Conservation (phyloP, 2,329 filamentous ascomycete genomes). For the Exophiala calicioides region DNA sequence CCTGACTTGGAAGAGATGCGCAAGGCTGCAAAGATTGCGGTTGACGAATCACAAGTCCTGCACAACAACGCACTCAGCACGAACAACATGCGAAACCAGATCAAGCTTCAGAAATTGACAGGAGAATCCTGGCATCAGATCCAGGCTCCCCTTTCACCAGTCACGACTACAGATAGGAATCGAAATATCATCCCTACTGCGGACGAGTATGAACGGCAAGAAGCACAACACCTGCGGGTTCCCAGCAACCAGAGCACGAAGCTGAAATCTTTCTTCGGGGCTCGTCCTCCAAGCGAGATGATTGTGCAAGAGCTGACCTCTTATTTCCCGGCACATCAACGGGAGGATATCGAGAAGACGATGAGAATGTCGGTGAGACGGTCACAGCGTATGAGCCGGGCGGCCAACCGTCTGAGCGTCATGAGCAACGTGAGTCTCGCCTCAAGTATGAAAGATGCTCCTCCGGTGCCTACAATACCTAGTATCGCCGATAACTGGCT, state of each 20-base stretch:
- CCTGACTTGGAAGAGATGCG: slow-evolving; percentile 84
- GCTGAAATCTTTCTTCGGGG: slow-evolving; percentile 73
- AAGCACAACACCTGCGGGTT: slow-evolving; percentile 28
- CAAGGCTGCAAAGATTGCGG: slow-evolving; percentile 82
- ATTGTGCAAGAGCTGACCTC: slow-evolving; percentile 95
- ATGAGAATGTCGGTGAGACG: slow-evolving; percentile 89
- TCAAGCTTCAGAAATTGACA: slow-evolving; percentile 85
- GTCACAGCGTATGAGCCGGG: slow-evolving; percentile 86
- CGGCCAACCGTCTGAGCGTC: slow-evolving; percentile 89
- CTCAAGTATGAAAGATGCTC: slow-evolving; percentile 88
- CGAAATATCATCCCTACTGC: slow-evolving; percentile 39
- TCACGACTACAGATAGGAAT: slow-evolving; percentile 42
- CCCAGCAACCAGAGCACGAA: slow-evolving; percentile 38
- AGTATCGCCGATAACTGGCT: slow-evolving; percentile 79
- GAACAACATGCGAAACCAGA: slow-evolving; percentile 73
- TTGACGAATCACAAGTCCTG: slow-evolving; percentile 78
- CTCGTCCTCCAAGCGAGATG: slow-evolving; percentile 91
- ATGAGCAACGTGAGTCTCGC: slow-evolving; percentile 92
- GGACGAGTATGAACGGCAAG: slow-evolving; percentile 51
- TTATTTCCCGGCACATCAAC: slow-evolving; percentile 94
- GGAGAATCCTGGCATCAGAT: slow-evolving; percentile 85
- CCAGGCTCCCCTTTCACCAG: slow-evolving; percentile 82
- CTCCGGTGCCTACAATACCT: slow-evolving; percentile 84
- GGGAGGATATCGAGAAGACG: slow-evolving; percentile 93
- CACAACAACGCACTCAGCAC: slow-evolving; percentile 62